A percentile compares a stretch with the other conserved stretches of the same genome.
phyloP scores from a whole-genome alignment of 306 rosid species.

The Vigna nakashimae region DNA sequence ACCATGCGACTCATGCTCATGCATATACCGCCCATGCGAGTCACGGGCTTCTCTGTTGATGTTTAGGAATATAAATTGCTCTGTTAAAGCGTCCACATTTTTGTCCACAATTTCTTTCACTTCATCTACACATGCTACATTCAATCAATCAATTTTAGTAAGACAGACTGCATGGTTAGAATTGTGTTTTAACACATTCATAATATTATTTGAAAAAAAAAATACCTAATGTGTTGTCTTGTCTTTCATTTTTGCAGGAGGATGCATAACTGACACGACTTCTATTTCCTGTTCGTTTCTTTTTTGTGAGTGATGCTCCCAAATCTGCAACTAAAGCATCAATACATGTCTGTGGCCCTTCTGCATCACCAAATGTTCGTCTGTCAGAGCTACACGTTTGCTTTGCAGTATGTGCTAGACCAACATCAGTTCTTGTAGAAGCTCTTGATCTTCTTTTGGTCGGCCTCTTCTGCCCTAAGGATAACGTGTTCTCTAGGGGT shows the following conservation, averaged over 20 bases:
- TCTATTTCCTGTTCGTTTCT: constrained; percentile 59
- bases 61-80: constrained; percentile 61
- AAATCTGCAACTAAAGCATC: constrained; percentile 51
- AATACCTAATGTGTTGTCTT: constrained; percentile 56
- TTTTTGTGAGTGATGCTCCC: constrained; percentile 52
- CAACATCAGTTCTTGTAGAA: constrained; percentile 48
- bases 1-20: no score
- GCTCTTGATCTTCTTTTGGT: constrained; percentile 68
- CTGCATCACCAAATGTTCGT: constrained; percentile 39
- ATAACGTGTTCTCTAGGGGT: constrained; percentile 38
- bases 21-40: constrained; percentile 52
- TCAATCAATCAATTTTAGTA: background rate
- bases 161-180: constrained; percentile 16
- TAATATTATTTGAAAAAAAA: constrained; percentile 10
- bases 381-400: constrained; percentile 38
- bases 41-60: constrained; percentile 60
- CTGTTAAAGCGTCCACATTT: constrained; percentile 49
- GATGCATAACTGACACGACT: constrained; percentile 37
- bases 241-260: constrained; percentile 48
- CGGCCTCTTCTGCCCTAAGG: constrained; percentile 49
- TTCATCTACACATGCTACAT: constrained; percentile 33
- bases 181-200: background rate
- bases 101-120: background rate
- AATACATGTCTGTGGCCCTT: constrained; percentile 48
- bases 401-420: constrained; percentile 40